Conservation (phyloP, 2,329 filamentous ascomycete species). For the Penicillium decumbens region DNA sequence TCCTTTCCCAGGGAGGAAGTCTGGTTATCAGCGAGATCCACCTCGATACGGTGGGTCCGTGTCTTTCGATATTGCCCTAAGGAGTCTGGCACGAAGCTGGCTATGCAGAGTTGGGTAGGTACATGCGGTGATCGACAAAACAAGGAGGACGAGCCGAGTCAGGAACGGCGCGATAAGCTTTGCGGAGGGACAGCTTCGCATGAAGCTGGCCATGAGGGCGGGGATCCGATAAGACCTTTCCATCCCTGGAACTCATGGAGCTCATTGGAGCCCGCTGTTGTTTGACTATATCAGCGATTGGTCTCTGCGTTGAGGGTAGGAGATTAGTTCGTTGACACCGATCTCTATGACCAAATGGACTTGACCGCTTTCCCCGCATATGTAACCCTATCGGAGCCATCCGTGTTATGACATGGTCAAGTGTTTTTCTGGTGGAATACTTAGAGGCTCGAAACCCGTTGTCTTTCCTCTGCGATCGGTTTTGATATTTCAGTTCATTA, state of each 20-base stretch:
- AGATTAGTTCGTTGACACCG: neutral
- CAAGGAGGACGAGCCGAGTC: constrained; percentile 12
- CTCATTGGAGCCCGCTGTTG: neutral
- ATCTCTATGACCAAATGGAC: neutral
- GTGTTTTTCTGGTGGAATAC: constrained; percentile 1
- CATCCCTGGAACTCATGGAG: neutral
- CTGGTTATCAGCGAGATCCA: neutral
- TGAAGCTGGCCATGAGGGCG: neutral
- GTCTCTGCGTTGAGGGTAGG: neutral
- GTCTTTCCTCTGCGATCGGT: neutral
- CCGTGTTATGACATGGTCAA: constrained; percentile 1
- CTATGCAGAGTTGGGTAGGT: constrained; percentile 14
- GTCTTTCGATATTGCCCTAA: neutral
- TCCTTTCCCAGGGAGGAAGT: neutral
- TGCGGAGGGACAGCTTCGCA: constrained; percentile 2
- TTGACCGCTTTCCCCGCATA: constrained; percentile 11
- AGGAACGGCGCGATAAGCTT: constrained; percentile 11
- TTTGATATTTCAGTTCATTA: constrained; percentile 3
- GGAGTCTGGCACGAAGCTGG: neutral
- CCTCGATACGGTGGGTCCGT: neutral
- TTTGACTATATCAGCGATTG: constrained; percentile 1
- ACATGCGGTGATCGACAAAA: constrained; percentile 18
- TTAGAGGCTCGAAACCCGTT: constrained; percentile 3
- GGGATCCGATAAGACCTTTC: constrained; percentile 6
- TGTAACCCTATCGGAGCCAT: constrained; percentile 15